phyloP scores from a whole-genome alignment of 202 grass and related monocot species.

The Thinopyrum obtusiflorum region DNA sequence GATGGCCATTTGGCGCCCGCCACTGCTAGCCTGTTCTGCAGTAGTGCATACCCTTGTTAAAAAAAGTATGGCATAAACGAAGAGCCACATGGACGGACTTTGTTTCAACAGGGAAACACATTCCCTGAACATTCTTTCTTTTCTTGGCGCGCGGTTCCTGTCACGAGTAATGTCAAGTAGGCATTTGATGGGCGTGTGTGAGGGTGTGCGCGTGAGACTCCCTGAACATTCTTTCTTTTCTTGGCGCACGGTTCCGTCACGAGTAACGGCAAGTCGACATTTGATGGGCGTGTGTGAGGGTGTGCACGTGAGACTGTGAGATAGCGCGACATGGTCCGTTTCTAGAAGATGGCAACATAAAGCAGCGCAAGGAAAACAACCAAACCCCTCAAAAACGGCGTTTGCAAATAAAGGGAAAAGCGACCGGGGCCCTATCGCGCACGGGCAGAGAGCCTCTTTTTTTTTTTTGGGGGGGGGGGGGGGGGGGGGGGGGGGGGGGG shows the following conservation, averaged over 20 bases:
- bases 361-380: too few relatives aligned
- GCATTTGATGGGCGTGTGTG: neutral
- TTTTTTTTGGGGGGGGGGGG: too few relatives aligned
- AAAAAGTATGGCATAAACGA: too few relatives aligned
- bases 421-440: neutral
- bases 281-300: neutral
- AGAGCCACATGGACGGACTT: neutral
- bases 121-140: neutral
- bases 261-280: constrained; percentile 11
- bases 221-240: neutral
- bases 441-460: too few relatives aligned
- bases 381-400: constrained; percentile 3
- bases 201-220: too few relatives aligned
- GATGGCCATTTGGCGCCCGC: too few relatives aligned
- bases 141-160: neutral
- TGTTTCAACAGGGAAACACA: neutral
- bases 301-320: too few relatives aligned
- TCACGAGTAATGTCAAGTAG: constrained; percentile 2
- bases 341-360: constrained; percentile 39
- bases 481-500: too few relatives aligned
- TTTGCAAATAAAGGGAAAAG: neutral
- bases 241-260: neutral
- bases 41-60: too few relatives aligned
- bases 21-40: too few relatives aligned
- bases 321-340: neutral